These are phyloP conservation scores for Nakaseomyces kungkrabaensis DNA, from an alignment of 1,139 yeast species.

Conservation along the genomic window DNA sequence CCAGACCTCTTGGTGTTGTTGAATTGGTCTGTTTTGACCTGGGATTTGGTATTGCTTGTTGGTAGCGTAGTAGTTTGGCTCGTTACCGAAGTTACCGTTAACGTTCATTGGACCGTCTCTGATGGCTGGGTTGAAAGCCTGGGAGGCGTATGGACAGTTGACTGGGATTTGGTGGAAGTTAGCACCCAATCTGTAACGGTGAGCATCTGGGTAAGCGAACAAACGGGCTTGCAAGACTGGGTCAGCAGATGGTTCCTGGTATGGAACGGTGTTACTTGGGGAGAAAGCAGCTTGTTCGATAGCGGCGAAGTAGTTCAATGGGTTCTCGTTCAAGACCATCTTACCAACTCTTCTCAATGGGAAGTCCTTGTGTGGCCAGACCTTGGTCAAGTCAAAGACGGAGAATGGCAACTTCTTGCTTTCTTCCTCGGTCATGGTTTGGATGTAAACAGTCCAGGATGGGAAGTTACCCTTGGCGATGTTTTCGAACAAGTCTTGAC, in stretches of 20 bases:
- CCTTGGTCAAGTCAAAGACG: slow-evolving; percentile 58
- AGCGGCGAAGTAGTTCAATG: slow-evolving; percentile 48
- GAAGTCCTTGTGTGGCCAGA: slow-evolving; percentile 50
- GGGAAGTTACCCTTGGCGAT: slow-evolving; percentile 53
- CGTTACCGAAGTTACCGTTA: slow-evolving; percentile 74
- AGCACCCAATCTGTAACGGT: slow-evolving; percentile 50
- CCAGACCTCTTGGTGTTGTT: slow-evolving; percentile 76
- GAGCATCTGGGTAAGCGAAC: slow-evolving; percentile 52
- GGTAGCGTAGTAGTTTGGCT: slow-evolving; percentile 69
- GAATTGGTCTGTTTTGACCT: slow-evolving; percentile 32
- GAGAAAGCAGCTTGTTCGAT: slow-evolving; percentile 53
- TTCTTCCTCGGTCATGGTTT: slow-evolving; percentile 58
- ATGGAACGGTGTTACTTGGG: slow-evolving; percentile 51
- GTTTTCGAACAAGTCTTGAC: slow-evolving; percentile 52
- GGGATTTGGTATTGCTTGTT: slow-evolving; percentile 29
- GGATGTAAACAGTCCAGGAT: slow-evolving; percentile 56
- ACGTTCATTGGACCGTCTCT: slow-evolving; percentile 86
- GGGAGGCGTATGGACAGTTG: slow-evolving; percentile 47
- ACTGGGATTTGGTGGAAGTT: slow-evolving; percentile 62
- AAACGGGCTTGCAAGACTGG: slow-evolving; percentile 51
- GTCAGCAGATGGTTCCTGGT: slow-evolving; percentile 50
- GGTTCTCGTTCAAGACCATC: slow-evolving; percentile 45
- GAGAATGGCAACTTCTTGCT: slow-evolving; percentile 53
- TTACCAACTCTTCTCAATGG: slow-evolving; percentile 52
- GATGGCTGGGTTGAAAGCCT: slow-evolving; percentile 52